Conservation (phyloP, 1,284 basidiomycete genomes). For the Boletellus dicymbophilus region DNA sequence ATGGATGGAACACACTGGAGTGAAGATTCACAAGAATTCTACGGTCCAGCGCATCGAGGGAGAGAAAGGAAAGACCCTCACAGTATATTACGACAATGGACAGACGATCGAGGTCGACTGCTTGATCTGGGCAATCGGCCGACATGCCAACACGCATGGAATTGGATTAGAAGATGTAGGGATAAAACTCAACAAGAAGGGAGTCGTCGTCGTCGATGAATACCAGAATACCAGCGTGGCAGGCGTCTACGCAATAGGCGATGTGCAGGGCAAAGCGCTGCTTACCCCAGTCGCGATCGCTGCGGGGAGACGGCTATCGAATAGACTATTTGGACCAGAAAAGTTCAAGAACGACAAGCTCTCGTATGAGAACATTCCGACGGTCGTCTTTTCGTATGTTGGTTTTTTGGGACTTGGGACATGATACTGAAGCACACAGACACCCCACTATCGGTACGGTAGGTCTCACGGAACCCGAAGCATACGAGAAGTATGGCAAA, state of each 20-base stretch:
- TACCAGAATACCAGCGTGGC: slow-evolving; percentile 84
- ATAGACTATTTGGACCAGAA: slow-evolving; percentile 87
- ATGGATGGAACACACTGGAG: slow-evolving; percentile 93
- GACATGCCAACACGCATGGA: slow-evolving; percentile 78
- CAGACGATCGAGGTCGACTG: slow-evolving; percentile 84
- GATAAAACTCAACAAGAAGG: slow-evolving; percentile 75
- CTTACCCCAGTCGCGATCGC: slow-evolving; percentile 99
- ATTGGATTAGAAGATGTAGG: slow-evolving; percentile 82
- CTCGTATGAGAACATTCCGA: slow-evolving; percentile 89
- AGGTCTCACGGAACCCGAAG: slow-evolving; percentile 90
- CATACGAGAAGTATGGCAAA: slow-evolving; percentile 84
- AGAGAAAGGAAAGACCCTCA: slow-evolving; percentile 65
- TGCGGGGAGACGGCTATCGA: slow-evolving; percentile 87
- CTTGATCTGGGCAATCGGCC: slow-evolving; percentile 95
- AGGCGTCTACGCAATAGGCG: slow-evolving; percentile 85
- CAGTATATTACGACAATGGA: slow-evolving; percentile 71
- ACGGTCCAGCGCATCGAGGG: slow-evolving; percentile 81
- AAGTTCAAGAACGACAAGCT: slow-evolving; percentile 89
- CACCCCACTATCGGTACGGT: slow-evolving; percentile 94
- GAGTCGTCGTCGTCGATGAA: slow-evolving; percentile 88
- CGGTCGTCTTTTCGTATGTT: slow-evolving; percentile 91
- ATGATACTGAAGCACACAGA: slow-evolving; percentile 38
- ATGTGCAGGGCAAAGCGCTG: slow-evolving; percentile 89
- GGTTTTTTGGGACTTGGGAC: neutral
- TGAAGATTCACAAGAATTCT: slow-evolving; percentile 83